These are phyloP conservation scores for Ceratobasidium sp. DNA, from an alignment of 1,284 basidiomycete species.

Conservation along the genomic window DNA sequence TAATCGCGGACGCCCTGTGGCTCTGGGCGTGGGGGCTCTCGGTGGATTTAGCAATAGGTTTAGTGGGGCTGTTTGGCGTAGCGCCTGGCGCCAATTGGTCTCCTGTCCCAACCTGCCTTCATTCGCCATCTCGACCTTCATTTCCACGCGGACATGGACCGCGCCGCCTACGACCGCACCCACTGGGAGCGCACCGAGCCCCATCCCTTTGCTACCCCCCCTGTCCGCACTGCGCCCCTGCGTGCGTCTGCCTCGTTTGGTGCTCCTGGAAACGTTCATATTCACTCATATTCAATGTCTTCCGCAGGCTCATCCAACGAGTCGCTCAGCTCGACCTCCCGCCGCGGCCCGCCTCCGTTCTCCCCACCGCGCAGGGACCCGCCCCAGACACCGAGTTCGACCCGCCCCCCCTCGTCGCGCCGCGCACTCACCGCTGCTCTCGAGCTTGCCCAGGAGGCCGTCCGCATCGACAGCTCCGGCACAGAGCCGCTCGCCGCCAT, in stretches of 20 bases:
- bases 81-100: slow-evolving; percentile 31
- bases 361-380: slow-evolving; percentile 24
- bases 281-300: background rate
- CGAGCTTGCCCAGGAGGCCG: slow-evolving; percentile 82
- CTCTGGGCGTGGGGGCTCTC: slow-evolving; percentile 3
- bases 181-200: slow-evolving; percentile 17
- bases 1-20: slow-evolving; percentile 13
- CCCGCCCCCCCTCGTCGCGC: slow-evolving; percentile 68
- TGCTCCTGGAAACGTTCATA: background rate
- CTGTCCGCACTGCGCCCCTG: background rate
- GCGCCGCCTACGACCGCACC: slow-evolving; percentile 21
- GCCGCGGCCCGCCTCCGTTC: slow-evolving; percentile 26
- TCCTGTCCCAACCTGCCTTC: slow-evolving; percentile 3
- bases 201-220: slow-evolving; percentile 32
- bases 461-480: slow-evolving; percentile 78
- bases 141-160: background rate
- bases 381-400: slow-evolving; percentile 35
- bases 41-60: background rate
- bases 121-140: slow-evolving; percentile 22
- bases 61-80: slow-evolving; percentile 1
- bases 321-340: slow-evolving; percentile 29
- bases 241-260: slow-evolving; percentile 3
- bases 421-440: slow-evolving; percentile 77
- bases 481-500: slow-evolving; percentile 82
- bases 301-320: slow-evolving; percentile 32